Conservation (phyloP, 1,139 yeast genomes). For the Blastobotrys proliferans region DNA sequence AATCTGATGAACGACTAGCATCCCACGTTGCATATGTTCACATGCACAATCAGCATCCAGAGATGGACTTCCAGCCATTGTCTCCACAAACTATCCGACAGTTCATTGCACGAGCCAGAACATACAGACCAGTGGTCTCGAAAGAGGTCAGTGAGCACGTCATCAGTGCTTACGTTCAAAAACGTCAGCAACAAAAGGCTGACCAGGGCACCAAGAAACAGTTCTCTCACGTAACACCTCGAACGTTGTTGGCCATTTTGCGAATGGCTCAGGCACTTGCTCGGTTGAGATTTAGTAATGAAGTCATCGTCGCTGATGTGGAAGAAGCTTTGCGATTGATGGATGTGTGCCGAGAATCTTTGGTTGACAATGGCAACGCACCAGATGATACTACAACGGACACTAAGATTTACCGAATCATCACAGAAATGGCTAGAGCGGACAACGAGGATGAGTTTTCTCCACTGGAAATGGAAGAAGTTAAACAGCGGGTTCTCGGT, state of each 20-base stretch:
- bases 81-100: slow-evolving; percentile 81
- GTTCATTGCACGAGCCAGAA: slow-evolving; percentile 81
- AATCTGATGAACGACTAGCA: slow-evolving; percentile 81
- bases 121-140: slow-evolving; percentile 83
- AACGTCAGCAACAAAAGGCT: slow-evolving; percentile 85
- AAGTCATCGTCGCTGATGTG: slow-evolving; percentile 74
- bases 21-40: slow-evolving; percentile 94
- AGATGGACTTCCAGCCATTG: slow-evolving; percentile 67
- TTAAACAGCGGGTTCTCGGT: slow-evolving; percentile 68
- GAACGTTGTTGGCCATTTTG: slow-evolving; percentile 86
- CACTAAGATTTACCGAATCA: slow-evolving; percentile 59
- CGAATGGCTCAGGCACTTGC: slow-evolving; percentile 96
- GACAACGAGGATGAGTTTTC: slow-evolving; percentile 41
- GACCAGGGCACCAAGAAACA: slow-evolving; percentile 75
- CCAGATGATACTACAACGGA: slow-evolving; percentile 47
- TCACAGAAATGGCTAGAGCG: slow-evolving; percentile 46
- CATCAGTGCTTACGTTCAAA: slow-evolving; percentile 78
- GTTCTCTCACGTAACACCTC: slow-evolving; percentile 89
- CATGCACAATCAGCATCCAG: slow-evolving; percentile 87
- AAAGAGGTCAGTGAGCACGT: slow-evolving; percentile 83
- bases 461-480: slow-evolving; percentile 50
- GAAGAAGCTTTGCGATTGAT: slow-evolving; percentile 91
- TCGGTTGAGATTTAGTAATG: slow-evolving; percentile 72
- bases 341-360: slow-evolving; percentile 80
- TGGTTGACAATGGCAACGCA: slow-evolving; percentile 40